Evolutionary conservation across 2,329 filamentous ascomycete genomes (phyloP).

Genomic region (Fulvia fulva): DNA sequence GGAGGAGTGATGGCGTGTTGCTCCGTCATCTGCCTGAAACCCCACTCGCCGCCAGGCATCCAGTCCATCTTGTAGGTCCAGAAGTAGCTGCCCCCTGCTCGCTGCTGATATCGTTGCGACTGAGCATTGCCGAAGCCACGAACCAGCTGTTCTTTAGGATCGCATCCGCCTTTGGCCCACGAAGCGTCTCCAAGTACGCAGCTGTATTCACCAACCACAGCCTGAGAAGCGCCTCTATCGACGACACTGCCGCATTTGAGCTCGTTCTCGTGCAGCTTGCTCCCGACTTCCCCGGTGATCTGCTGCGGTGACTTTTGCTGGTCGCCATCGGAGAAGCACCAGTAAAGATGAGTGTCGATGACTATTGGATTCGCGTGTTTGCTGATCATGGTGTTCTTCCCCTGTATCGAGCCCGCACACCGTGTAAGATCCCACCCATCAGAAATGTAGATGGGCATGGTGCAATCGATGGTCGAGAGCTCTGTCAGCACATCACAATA

Average conservation of each 20-base stretch:
- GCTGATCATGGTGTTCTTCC: conserved; percentile 20
- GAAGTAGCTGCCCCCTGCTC: conserved; percentile 53
- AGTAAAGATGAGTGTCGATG: conserved; percentile 59
- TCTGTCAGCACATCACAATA: conserved; percentile 51
- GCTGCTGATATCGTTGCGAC: conserved; percentile 46
- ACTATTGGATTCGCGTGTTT: conserved; percentile 46
- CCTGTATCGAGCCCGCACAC: conserved; percentile 43
- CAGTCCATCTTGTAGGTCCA: conserved; percentile 61
- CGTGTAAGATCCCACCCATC: conserved; percentile 54
- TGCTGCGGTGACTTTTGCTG: conserved; percentile 50
- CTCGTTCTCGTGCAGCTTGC: conserved; percentile 45
- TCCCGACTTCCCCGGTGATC: conserved; percentile 46
- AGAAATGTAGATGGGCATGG: conserved; percentile 54
- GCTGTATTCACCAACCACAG: conserved; percentile 57
- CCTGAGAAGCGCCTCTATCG: conserved; percentile 49
- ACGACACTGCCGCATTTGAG: conserved; percentile 47
- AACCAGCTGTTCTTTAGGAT: conserved; percentile 39
- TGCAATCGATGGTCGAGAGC: conserved; percentile 46
- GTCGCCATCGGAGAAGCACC: conserved; percentile 53
- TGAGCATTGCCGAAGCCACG: conserved; percentile 49
- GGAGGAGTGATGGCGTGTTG: conserved; percentile 43
- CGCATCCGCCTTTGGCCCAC: conserved; percentile 39
- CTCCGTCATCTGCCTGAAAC: conserved; percentile 52
- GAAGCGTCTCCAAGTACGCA: conserved; percentile 53
- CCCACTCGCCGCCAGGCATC: conserved; percentile 61